phyloP scores from a whole-genome alignment of 768 basidiomycete species.

The Mycena vulgaris region DNA sequence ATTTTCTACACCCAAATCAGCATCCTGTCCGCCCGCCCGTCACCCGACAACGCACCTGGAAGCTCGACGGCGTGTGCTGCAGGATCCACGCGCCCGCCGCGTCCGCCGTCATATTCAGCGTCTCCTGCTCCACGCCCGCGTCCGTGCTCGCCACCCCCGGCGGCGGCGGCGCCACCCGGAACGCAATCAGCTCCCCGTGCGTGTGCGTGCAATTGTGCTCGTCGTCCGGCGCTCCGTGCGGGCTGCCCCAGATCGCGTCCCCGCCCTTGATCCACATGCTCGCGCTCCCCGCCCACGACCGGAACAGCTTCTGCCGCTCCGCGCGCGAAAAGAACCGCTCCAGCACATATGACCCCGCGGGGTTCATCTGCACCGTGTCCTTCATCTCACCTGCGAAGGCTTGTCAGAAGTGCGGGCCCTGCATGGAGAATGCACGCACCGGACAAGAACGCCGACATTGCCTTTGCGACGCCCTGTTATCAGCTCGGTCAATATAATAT shows the following conservation, averaged over 20 bases:
- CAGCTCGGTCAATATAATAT: constrained; percentile 1
- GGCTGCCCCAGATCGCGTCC: constrained; percentile 86
- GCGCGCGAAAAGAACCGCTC: constrained; percentile 92
- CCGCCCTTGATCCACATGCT: constrained; percentile 98
- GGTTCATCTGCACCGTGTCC: constrained; percentile 90
- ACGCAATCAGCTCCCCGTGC: constrained; percentile 89
- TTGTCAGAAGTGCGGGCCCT: not conserved
- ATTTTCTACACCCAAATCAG: constrained; percentile 71
- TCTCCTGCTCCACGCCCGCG: constrained; percentile 41
- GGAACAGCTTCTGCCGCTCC: constrained; percentile 91
- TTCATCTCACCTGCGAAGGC: constrained; percentile 77
- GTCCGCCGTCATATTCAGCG: constrained; percentile 81
- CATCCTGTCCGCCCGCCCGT: not conserved
- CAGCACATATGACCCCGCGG: constrained; percentile 85
- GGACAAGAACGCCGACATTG: constrained; percentile 94
- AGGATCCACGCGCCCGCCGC: constrained; percentile 86
- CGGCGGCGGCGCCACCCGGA: constrained; percentile 58
- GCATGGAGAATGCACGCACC: constrained; percentile 55
- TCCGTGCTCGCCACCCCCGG: constrained; percentile 36
- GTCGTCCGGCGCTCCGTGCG: constrained; percentile 87
- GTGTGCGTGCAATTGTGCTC: constrained; percentile 64
- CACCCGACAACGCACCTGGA: constrained; percentile 67
- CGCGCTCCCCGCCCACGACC: constrained; percentile 95
- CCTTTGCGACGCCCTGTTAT: constrained; percentile 87
- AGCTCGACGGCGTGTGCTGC: constrained; percentile 84